These are phyloP conservation scores for Trichophyton schoenleinii DNA, from an alignment of 2,329 filamentous ascomycete species.

Conservation along the genomic window DNA sequence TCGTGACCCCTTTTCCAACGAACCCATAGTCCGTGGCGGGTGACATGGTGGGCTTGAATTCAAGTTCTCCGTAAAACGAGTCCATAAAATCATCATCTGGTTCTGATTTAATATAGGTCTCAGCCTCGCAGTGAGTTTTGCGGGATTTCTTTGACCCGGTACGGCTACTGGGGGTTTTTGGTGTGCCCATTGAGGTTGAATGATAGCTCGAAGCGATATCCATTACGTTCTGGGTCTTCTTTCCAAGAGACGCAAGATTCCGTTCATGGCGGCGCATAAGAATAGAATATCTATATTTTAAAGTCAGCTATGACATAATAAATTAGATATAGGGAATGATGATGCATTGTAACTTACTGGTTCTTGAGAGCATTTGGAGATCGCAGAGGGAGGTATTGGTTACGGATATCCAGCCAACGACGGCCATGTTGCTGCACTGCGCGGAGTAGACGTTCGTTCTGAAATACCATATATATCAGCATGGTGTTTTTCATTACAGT, in stretches of 20 bases:
- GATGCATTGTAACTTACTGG: background rate
- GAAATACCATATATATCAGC: background rate
- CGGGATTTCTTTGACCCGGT: background rate
- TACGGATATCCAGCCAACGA: slow-evolving; percentile 1
- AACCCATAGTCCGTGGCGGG: background rate
- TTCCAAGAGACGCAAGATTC: background rate
- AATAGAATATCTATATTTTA: background rate
- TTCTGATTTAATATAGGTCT: background rate
- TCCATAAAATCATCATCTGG: background rate
- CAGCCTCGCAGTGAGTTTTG: background rate
- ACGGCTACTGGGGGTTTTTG: background rate
- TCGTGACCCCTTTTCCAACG: background rate
- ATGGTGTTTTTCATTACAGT: background rate
- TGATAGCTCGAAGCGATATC: background rate
- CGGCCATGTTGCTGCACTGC: background rate
- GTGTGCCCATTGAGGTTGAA: background rate
- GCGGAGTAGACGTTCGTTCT: background rate
- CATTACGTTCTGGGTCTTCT: background rate
- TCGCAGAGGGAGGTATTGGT: slow-evolving; percentile 1
- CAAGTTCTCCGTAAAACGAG: background rate
- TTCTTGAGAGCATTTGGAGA: slow-evolving; percentile 4
- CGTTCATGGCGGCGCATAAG: background rate
- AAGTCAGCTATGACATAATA: background rate
- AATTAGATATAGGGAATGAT: background rate
- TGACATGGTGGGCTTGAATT: background rate